Evolutionary conservation across 2,329 filamentous ascomycete genomes (phyloP), one percentile per base, ranked within the genome.

Genomic region (Aspergillus terreus): DNA sequence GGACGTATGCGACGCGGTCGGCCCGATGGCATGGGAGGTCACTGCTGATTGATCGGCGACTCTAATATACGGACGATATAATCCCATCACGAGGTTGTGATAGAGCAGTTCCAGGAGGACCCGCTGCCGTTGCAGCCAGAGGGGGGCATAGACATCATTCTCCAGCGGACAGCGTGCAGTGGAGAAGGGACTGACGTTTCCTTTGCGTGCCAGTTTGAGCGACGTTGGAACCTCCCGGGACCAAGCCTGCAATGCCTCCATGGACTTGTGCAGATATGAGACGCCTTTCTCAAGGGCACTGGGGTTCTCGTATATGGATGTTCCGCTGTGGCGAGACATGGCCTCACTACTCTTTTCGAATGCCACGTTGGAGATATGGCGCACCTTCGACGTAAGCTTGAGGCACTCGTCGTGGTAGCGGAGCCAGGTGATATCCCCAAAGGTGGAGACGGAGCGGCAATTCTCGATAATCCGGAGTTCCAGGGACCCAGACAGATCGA

Each of bases 131-230:
- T 49, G 47, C 15, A 49, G 27, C 47, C 47, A 49, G 4, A 21
- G 15, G 10, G 47, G 47, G 2, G 40, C 47, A 17, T 43, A 44
- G 5, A 21, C 57, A 46, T 75, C 71, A 12, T 74, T 56, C 9
- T 64, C 56, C 1, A 75, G 56, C 1, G 52, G 40, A 1, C 71
- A 68, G 5, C 60, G 57, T 40, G 76, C 71, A 0, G 68, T 71
- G 1, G 74, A 76, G 46, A 76, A 67, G 0, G 72, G 62, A 1
- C 47, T 51, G 0, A 69, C 65, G 5, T 59, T 60, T 7, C 66
- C 59, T 35, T 68, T 60, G 11, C 75, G 68, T n/a, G 62, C 62
- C 4, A 63, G 70, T 45, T 73, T 74, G 25, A 79, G 60, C 3
- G 59, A 61, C 0, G 61, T 53, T 0, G 77, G 76, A 0, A 80